Evolutionary conservation across 208 protist genomes (phyloP).

Genomic region (Angomonas ambiguus): DNA sequence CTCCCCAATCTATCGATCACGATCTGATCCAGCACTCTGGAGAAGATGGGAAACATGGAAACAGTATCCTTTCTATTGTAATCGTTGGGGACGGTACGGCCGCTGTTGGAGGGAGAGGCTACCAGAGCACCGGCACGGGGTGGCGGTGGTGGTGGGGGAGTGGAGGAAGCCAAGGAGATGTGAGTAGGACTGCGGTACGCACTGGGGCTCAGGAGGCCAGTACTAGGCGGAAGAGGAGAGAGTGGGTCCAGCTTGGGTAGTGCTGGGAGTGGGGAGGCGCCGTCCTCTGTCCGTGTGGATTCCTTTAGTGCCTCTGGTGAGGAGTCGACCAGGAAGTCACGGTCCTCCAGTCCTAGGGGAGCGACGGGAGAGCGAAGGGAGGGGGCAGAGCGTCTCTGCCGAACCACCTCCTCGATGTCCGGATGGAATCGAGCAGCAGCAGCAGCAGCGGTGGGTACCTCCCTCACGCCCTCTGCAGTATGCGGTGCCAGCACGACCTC

Average conservation of each 20-base stretch:
- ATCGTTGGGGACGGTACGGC: not conserved
- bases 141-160: not conserved
- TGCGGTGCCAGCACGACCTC: not conserved
- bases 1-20: not conserved
- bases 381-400: not conserved
- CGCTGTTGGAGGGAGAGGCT: not conserved
- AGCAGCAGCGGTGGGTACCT: too few relatives aligned
- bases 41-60: slow-evolving; percentile 1
- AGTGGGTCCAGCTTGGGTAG: not conserved
- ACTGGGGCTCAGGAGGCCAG: not conserved
- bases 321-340: not conserved
- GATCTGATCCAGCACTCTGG: slow-evolving; percentile 3
- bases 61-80: not conserved
- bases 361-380: not conserved
- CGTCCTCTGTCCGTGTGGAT: too few relatives aligned
- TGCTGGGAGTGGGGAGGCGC: not conserved
- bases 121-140: not conserved
- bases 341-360: not conserved
- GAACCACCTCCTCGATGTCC: not conserved
- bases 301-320: too few relatives aligned
- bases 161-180: not conserved
- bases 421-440: too few relatives aligned
- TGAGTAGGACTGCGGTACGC: not conserved
- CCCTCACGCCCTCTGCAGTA: too few relatives aligned
- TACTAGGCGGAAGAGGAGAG: not conserved